These are phyloP conservation scores for Helotiales sp. DNA, from an alignment of 2,329 filamentous ascomycete genomes.

Conservation along the genomic window DNA sequence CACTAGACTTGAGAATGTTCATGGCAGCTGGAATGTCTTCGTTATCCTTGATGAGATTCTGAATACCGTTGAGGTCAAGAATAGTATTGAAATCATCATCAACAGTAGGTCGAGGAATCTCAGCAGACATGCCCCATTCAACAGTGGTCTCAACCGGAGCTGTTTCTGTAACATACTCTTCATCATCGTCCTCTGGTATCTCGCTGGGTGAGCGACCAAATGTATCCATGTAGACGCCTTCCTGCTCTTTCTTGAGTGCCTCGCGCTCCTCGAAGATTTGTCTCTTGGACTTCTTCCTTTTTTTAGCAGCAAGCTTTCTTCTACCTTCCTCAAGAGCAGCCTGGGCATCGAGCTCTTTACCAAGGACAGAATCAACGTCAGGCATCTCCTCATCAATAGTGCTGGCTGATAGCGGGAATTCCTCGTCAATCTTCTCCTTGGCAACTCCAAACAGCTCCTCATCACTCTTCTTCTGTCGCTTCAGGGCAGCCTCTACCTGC, in stretches of 20 bases:
- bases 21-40: slow-evolving; percentile 66
- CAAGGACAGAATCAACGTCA: slow-evolving; percentile 55
- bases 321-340: slow-evolving; percentile 50
- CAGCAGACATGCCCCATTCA: slow-evolving; percentile 62
- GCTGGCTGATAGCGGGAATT: slow-evolving; percentile 48
- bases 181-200: slow-evolving; percentile 41
- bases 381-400: slow-evolving; percentile 54
- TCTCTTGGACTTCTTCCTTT: slow-evolving; percentile 80
- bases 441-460: slow-evolving; percentile 77
- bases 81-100: slow-evolving; percentile 67
- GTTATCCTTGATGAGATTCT: slow-evolving; percentile 70
- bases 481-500: slow-evolving; percentile 71
- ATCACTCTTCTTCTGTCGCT: slow-evolving; percentile 80
- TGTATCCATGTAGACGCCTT: slow-evolving; percentile 52
- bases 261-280: slow-evolving; percentile 73
- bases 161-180: slow-evolving; percentile 45
- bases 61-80: slow-evolving; percentile 74
- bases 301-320: slow-evolving; percentile 61
- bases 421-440: slow-evolving; percentile 57
- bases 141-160: slow-evolving; percentile 50
- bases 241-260: slow-evolving; percentile 61
- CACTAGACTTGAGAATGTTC: slow-evolving; percentile 49
- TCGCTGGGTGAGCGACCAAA: slow-evolving; percentile 45
- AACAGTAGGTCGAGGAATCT: slow-evolving; percentile 65
- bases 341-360: slow-evolving; percentile 56